phyloP scores from a whole-genome alignment of 345 rosid genomes.

The Eucalyptus grandis region DNA sequence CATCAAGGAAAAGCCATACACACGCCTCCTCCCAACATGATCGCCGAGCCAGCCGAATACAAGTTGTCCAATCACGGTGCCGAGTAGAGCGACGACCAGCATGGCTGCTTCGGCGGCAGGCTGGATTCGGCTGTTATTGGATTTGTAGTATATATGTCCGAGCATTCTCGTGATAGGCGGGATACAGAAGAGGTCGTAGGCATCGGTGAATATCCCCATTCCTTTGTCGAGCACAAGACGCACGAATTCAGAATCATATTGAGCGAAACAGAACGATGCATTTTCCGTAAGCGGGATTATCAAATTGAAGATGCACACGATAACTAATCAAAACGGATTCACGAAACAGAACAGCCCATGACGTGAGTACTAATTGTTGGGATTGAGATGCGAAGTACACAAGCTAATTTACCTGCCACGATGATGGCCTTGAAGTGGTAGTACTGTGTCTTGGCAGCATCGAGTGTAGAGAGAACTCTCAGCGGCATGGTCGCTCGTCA shows the following conservation, averaged over 20 bases:
- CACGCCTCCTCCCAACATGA: constrained; percentile 28
- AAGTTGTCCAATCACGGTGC: constrained; percentile 40
- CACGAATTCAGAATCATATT: neutral
- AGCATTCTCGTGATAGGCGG: constrained; percentile 24
- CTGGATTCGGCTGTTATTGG: neutral
- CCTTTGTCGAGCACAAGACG: neutral
- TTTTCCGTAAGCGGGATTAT: neutral
- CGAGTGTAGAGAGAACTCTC: neutral
- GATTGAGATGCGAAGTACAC: neutral
- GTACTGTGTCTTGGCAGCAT: neutral
- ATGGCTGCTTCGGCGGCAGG: constrained; percentile 1
- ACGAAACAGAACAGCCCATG: neutral
- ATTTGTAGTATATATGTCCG: constrained; percentile 13
- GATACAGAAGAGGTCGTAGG: constrained; percentile 48
- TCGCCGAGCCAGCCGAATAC: constrained; percentile 51
- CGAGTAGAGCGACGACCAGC: constrained; percentile 25
- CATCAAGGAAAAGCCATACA: constrained; percentile 38
- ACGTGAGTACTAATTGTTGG: neutral
- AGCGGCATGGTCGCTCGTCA: neutral
- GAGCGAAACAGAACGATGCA: neutral
- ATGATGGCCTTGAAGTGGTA: neutral
- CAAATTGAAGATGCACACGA: neutral
- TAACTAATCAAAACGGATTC: neutral
- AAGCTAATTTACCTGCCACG: neutral
- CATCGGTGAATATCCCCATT: constrained; percentile 47